Evolutionary conservation across 805 yeast species (phyloP), one percentile per base, ranked within the genome.

Genomic region (Yarrowia keelungensis): DNA sequence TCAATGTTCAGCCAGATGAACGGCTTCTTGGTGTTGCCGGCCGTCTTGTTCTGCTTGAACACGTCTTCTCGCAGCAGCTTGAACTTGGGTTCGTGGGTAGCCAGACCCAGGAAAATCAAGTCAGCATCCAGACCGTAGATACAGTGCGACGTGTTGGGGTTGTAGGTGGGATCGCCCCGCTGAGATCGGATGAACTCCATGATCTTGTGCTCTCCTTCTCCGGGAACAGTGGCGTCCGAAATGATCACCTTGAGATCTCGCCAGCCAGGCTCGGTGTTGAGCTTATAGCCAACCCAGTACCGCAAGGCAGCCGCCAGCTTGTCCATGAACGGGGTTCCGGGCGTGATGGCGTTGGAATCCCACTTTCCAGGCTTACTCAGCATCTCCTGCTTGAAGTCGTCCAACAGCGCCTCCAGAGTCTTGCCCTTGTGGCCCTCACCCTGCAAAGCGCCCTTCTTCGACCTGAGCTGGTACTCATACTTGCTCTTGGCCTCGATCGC

Each of bases 291-390:
- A 8, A 91, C 91, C 97, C 98, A 95, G 77, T 92, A 95, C 71
- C 95, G 82, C 71, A 95, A 81, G 5, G 95, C 89, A 41, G 81
- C 81, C 0, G 98, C 97, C 71, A 95, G 81, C 66, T 87, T 88
- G 75, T 90, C 94, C 99, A 95, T 95, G 74, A 95, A 95, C 35
- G 97, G 98, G 0, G 99, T 95, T 70, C 99, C 99, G 4, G 99
- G 99, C 1, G 99, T 95, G 75, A 95, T 95, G 11, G 97, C 94
- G 75, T 95, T 95, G 26, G 97, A 87, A 80, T 95, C 99, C 97
- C 97, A 94, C 8, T 94, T 98, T 9, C 51, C 51, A 2, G 50
- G 65, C 51, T 59, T 59, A 1, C 3, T 10, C 12, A 76, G 91
- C 93, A 3, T 94, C 91, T 42, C 88, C 90, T 43, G 89, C 92